Conservation (phyloP, 768 basidiomycete genomes). For the Arthromyces matolae region DNA sequence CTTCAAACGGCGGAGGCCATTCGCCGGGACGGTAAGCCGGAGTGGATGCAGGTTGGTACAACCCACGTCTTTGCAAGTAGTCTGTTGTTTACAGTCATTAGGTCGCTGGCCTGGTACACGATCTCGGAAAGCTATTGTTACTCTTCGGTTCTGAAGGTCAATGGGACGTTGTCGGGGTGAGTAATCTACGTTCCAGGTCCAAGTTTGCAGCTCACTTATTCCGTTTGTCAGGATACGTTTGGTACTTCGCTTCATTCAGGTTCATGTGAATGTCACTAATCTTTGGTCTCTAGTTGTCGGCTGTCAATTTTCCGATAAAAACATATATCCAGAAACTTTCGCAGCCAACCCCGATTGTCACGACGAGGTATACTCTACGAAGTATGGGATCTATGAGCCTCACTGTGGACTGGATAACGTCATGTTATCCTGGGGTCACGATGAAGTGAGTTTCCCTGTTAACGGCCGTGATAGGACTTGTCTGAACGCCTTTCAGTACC, state of each 20-base stretch:
- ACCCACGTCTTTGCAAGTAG: neutral
- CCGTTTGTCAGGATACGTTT: conserved; percentile 36
- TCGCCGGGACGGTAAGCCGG: conserved; percentile 78
- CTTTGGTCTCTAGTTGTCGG: conserved; percentile 56
- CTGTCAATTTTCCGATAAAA: conserved; percentile 81
- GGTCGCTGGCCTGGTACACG: conserved; percentile 81
- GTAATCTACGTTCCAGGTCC: neutral
- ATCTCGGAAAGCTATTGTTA: conserved; percentile 83
- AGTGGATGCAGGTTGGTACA: conserved; percentile 73
- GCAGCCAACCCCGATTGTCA: conserved; percentile 63
- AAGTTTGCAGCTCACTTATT: conserved; percentile 6
- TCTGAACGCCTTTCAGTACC: conserved; percentile 48
- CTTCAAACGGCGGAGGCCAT: conserved; percentile 92
- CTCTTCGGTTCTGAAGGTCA: conserved; percentile 86
- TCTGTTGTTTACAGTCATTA: neutral
- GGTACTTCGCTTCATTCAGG: conserved; percentile 21
- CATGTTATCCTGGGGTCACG: conserved; percentile 89
- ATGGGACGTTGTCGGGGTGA: conserved; percentile 91
- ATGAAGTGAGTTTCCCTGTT: conserved; percentile 58
- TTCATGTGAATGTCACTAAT: conserved; percentile 1
- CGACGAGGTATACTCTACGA: conserved; percentile 65
- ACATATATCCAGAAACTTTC: conserved; percentile 79
- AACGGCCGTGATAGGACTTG: neutral
- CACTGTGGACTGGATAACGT: conserved; percentile 83
- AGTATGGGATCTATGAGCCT: conserved; percentile 72